Evolutionary conservation across 2,329 filamentous ascomycete genomes (phyloP).

Genomic region (Diaporthe citri): DNA sequence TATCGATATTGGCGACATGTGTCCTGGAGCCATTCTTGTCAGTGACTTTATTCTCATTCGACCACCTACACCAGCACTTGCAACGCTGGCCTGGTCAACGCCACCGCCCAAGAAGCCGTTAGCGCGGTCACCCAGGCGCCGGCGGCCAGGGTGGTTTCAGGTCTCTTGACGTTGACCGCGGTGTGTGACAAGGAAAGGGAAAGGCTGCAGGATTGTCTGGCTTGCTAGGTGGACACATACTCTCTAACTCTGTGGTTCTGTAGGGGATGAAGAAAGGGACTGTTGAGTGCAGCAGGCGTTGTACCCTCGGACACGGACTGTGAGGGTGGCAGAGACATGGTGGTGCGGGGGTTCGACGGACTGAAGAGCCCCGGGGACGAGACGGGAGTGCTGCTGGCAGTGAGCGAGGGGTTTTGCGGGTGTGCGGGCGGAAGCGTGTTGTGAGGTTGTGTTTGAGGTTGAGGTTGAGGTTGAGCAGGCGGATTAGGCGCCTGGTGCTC

Average conservation of each 20-base stretch:
- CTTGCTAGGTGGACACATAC: slow-evolving; percentile 63
- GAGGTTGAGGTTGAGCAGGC: slow-evolving; percentile 43
- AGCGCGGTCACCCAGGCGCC: neutral
- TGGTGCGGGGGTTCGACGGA: slow-evolving; percentile 59
- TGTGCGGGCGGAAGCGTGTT: slow-evolving; percentile 50
- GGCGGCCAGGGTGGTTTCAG: neutral
- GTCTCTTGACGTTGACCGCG: neutral
- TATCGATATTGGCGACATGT: slow-evolving; percentile 90
- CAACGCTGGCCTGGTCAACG: neutral
- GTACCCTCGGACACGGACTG: slow-evolving; percentile 66
- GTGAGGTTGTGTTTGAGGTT: slow-evolving; percentile 44
- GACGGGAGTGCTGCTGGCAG: slow-evolving; percentile 68
- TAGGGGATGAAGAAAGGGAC: slow-evolving; percentile 76
- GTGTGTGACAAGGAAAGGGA: neutral
- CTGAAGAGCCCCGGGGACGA: slow-evolving; percentile 74
- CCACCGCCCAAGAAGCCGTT: neutral
- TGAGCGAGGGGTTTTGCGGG: slow-evolving; percentile 59
- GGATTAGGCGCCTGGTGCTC: slow-evolving; percentile 46
- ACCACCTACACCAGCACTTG: neutral
- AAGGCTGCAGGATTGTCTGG: neutral
- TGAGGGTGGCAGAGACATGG: slow-evolving; percentile 52
- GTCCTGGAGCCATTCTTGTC: slow-evolving; percentile 67
- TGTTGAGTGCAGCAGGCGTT: slow-evolving; percentile 64
- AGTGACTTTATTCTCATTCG: neutral
- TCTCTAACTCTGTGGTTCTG: slow-evolving; percentile 82